Percentiles rank a stretch among this genome's conserved stretches.
phyloP scores from a whole-genome alignment of 2,329 filamentous ascomycete genomes.

The Tolypocladium pustulatum region DNA sequence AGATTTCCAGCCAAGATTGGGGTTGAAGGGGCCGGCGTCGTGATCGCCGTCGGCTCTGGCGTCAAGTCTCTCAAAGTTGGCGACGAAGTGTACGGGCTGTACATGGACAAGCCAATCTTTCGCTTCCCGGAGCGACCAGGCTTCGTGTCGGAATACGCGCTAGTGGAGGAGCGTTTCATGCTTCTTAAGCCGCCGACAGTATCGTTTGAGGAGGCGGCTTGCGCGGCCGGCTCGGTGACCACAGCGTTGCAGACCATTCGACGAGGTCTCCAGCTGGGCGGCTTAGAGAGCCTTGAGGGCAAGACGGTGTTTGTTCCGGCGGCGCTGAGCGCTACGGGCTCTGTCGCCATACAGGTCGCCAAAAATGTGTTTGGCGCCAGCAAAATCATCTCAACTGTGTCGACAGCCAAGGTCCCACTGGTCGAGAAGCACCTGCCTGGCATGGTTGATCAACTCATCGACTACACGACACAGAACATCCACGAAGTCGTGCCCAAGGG shows the following conservation, averaged over 20 bases:
- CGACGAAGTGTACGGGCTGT: conserved; percentile 28
- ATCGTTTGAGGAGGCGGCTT: conserved; percentile 24
- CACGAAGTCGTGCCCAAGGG: conserved; percentile 24
- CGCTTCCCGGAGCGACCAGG: conserved; percentile 12
- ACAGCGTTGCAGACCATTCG: conserved; percentile 33
- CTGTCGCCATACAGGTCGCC: conserved; percentile 35
- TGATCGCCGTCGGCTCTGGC: conserved; percentile 16
- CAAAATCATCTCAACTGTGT: conserved; percentile 39
- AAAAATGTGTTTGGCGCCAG: conserved; percentile 37
- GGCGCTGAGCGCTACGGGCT: conserved; percentile 37
- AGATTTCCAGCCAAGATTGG: conserved; percentile 16
- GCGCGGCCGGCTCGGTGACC: conserved; percentile 24
- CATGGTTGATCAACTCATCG: conserved; percentile 38
- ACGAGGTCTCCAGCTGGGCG: conserved; percentile 24
- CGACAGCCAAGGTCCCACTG: conserved; percentile 36
- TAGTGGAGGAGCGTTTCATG: conserved; percentile 23
- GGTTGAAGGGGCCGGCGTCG: conserved; percentile 21
- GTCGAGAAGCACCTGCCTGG: conserved; percentile 30
- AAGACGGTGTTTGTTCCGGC: conserved; percentile 42
- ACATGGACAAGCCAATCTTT: conserved; percentile 26
- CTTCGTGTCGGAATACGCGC: conserved; percentile 29
- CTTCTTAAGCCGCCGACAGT: conserved; percentile 19
- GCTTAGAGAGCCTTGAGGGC: conserved; percentile 29
- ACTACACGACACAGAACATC: conserved; percentile 35
- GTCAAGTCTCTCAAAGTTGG: conserved; percentile 18